phyloP scores from a whole-genome alignment of 148 eudicot species.

The Salicornia ramosissima region DNA sequence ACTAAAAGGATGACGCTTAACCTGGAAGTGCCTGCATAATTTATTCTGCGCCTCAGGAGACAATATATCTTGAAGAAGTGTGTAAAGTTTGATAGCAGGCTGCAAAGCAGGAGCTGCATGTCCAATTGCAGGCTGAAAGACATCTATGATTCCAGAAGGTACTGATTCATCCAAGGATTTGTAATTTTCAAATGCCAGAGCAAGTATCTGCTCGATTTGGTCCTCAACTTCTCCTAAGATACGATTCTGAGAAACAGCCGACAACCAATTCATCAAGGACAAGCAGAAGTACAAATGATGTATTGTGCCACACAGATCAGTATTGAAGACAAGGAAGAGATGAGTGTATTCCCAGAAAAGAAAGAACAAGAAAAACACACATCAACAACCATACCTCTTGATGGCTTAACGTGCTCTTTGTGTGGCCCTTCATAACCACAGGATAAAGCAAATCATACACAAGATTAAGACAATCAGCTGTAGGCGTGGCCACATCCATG shows the following conservation, averaged over 20 bases:
- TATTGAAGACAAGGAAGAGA: not conserved
- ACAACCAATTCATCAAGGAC: slow-evolving; percentile 2
- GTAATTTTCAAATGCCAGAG: slow-evolving; percentile 82
- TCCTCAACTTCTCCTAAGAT: slow-evolving; percentile 90
- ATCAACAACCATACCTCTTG: slow-evolving; percentile 66
- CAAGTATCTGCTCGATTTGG: slow-evolving; percentile 78
- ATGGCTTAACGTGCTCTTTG: slow-evolving; percentile 68
- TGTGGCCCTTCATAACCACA: slow-evolving; percentile 64
- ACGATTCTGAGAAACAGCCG: slow-evolving; percentile 53
- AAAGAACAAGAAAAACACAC: slow-evolving; percentile 15
- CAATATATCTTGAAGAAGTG: slow-evolving; percentile 81
- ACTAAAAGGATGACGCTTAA: slow-evolving; percentile 14
- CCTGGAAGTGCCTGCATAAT: slow-evolving; percentile 87
- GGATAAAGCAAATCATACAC: slow-evolving; percentile 75
- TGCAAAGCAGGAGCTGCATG: slow-evolving; percentile 73
- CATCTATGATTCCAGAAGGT: slow-evolving; percentile 68
- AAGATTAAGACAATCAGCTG: slow-evolving; percentile 83
- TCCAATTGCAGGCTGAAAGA: slow-evolving; percentile 77
- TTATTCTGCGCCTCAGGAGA: slow-evolving; percentile 89
- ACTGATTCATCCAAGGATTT: slow-evolving; percentile 78
- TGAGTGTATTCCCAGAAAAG: not conserved
- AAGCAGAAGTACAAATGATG: not conserved
- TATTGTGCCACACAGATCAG: not conserved
- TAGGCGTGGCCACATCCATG: slow-evolving; percentile 98
- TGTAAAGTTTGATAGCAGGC: slow-evolving; percentile 84